Percentiles rank a stretch among this genome's conserved stretches.
These are phyloP conservation scores for Annulohypoxylon maeteangense DNA, from an alignment of 495 filamentous ascomycete species.

Conservation along the genomic window DNA sequence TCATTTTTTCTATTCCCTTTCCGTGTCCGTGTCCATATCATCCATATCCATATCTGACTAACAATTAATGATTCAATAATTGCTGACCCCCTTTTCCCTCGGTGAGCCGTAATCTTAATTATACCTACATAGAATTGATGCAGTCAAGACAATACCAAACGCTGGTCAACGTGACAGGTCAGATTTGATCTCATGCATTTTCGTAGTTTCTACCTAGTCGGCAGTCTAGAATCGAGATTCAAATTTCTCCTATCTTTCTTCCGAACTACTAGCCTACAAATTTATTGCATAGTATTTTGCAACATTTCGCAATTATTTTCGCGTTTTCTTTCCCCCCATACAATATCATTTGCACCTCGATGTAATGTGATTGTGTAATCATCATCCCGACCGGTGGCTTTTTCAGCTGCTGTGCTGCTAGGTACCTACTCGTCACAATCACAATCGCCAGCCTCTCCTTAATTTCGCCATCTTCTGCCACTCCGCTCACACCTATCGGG, in stretches of 20 bases:
- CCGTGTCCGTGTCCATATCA: neutral
- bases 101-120: conserved; percentile 5
- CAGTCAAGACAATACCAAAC: conserved; percentile 15
- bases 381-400: neutral
- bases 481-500: neutral
- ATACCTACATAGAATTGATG: neutral
- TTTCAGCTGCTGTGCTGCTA: neutral
- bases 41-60: neutral
- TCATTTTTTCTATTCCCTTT: neutral
- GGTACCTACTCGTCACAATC: neutral
- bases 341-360: neutral
- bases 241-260: neutral
- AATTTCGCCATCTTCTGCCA: neutral
- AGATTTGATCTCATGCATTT: neutral
- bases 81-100: neutral
- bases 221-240: neutral
- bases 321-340: neutral
- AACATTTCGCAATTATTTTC: neutral
- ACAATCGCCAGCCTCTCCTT: neutral
- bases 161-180: neutral
- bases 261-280: neutral
- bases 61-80: neutral
- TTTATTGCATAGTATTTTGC: neutral
- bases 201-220: no score
- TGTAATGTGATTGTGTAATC: neutral